Conservation (phyloP, 768 basidiomycete species). For the Cantharellus anzutake region DNA sequence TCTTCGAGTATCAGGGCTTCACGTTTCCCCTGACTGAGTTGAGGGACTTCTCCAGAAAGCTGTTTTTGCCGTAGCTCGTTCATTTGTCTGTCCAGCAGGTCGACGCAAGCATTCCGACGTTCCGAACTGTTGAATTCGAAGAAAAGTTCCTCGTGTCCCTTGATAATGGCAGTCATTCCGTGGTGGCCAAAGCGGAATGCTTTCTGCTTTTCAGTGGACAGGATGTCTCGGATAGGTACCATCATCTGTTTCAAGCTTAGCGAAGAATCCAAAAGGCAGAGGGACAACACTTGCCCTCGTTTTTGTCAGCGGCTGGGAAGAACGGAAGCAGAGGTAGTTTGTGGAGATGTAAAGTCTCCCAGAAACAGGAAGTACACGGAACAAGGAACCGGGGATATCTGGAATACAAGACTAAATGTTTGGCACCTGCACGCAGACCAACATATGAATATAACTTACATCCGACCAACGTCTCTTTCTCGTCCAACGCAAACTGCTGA, state of each 20-base stretch:
- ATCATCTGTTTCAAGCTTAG: conserved; percentile 50
- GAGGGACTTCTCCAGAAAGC: conserved; percentile 24
- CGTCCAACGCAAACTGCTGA: conserved; percentile 65
- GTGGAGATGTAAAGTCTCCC: conserved; percentile 84
- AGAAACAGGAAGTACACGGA: conserved; percentile 71
- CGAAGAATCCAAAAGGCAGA: conserved; percentile 1
- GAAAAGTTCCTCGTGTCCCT: conserved; percentile 94
- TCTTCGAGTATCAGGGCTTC: conserved; percentile 75
- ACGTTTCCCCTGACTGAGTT: conserved; percentile 33
- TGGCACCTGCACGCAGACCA: not conserved
- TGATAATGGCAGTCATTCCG: conserved; percentile 77
- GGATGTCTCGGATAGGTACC: conserved; percentile 73
- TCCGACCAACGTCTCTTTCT: conserved; percentile 71
- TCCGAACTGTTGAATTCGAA: conserved; percentile 79
- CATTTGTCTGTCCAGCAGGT: conserved; percentile 59
- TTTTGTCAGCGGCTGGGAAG: conserved; percentile 60
- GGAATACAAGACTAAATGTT: conserved; percentile 8
- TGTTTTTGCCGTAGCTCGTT: conserved; percentile 43
- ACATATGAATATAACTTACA: conserved; percentile 33
- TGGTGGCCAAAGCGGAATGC: conserved; percentile 80
- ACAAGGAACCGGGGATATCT: conserved; percentile 88
- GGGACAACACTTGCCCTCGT: conserved; percentile 42
- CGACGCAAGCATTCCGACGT: conserved; percentile 59
- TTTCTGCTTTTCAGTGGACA: conserved; percentile 66
- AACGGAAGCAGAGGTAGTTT: conserved; percentile 89